A percentile compares a stretch with the other conserved stretches of the same genome.
Evolutionary conservation across 441 rosid genomes (phyloP).

Genomic region (Bocquillonia castaneifolia): DNA sequence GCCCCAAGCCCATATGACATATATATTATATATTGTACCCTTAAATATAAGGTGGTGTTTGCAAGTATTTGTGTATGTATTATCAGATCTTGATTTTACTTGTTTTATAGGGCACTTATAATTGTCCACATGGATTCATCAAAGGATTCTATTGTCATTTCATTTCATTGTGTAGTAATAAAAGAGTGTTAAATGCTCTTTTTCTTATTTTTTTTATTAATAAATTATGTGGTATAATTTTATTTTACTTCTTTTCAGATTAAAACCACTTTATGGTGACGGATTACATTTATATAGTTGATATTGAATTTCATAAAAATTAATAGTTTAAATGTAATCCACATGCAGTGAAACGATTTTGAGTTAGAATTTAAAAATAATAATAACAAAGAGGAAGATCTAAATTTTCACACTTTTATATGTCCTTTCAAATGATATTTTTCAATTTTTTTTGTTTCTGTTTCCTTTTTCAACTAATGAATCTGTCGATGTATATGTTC

Average conservation of each 20-base stretch:
- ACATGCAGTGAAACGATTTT: too few relatives aligned
- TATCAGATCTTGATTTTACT: slow-evolving; percentile 15
- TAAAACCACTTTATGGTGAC: too few relatives aligned
- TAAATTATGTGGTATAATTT: too few relatives aligned
- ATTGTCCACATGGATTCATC: slow-evolving; percentile 4
- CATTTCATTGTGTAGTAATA: neutral
- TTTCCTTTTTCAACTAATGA: slow-evolving; percentile 12
- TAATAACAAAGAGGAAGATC: neutral
- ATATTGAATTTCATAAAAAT: too few relatives aligned
- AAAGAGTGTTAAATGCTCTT: neutral
- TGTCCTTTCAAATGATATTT: neutral
- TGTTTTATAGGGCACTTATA: slow-evolving; percentile 19
- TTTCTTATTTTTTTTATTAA: too few relatives aligned
- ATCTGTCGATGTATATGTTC: neutral
- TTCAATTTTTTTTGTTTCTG: neutral
- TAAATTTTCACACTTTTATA: neutral
- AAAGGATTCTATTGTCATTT: slow-evolving; percentile 15
- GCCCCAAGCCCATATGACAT: slow-evolving; percentile 22
- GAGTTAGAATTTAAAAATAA: too few relatives aligned
- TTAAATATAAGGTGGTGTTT: slow-evolving; percentile 5
- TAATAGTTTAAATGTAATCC: too few relatives aligned
- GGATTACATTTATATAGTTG: too few relatives aligned
- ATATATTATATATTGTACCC: slow-evolving; percentile 20
- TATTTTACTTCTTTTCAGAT: too few relatives aligned
- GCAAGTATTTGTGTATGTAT: neutral